Evolutionary conservation across 202 grass and related monocot species (phyloP).

Genomic region (Setaria italica): DNA sequence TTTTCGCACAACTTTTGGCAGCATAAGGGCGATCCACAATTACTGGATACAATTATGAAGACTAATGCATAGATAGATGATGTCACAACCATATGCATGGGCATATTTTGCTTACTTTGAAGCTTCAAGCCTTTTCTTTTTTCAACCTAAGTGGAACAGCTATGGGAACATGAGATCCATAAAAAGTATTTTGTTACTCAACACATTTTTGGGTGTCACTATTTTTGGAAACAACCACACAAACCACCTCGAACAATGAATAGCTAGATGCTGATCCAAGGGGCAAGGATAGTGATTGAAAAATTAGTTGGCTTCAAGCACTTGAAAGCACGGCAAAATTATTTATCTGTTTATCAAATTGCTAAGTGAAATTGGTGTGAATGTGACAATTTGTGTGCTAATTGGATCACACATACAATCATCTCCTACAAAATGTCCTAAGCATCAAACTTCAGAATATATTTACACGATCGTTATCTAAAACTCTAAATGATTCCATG

Average conservation of each 20-base stretch:
- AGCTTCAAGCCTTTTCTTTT: not conserved
- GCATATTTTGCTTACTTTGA: constrained; percentile 1
- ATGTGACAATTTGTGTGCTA: not conserved
- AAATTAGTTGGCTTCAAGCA: not conserved
- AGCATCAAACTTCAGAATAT: not conserved
- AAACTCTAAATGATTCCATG: not conserved
- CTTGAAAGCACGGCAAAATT: not conserved
- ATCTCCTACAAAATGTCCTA: not conserved
- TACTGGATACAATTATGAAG: constrained; percentile 12
- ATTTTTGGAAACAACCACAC: not conserved
- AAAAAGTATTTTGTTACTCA: not conserved
- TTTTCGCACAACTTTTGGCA: not conserved
- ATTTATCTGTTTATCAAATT: not conserved
- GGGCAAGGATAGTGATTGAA: not conserved
- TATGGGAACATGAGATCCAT: not conserved
- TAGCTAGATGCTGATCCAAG: not conserved
- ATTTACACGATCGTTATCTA: not conserved
- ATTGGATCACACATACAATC: not conserved
- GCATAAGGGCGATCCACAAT: not conserved
- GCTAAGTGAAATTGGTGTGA: not conserved
- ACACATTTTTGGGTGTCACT: not conserved
- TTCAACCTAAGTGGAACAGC: not conserved
- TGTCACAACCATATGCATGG: not conserved
- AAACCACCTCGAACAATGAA: not conserved
- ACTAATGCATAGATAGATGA: not conserved